Percentiles rank a stretch among this genome's conserved stretches.
These are phyloP conservation scores for Myxozyma melibiosi DNA, from an alignment of 805 yeast species.

Conservation along the genomic window DNA sequence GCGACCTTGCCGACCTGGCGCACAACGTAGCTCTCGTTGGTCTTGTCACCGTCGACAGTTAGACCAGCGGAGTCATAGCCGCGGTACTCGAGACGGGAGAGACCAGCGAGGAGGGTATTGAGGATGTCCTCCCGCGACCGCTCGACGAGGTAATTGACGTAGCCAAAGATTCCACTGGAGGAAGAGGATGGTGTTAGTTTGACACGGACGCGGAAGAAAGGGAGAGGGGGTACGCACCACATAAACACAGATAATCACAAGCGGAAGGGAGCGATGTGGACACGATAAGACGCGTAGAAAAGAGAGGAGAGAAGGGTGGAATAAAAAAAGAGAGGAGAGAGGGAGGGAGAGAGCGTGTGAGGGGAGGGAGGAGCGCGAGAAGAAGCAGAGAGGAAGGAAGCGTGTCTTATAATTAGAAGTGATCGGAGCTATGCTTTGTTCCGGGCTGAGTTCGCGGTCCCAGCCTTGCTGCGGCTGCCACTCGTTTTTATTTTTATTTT, in stretches of 20 bases:
- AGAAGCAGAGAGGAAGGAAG: no score
- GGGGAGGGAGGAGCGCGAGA: no score
- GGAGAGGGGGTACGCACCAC: slow-evolving; percentile 7
- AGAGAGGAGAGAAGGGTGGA: no score
- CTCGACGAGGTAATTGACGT: slow-evolving; percentile 92
- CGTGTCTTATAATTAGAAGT: no score
- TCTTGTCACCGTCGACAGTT: slow-evolving; percentile 87
- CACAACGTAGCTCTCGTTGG: slow-evolving; percentile 69
- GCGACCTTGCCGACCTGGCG: slow-evolving; percentile 91
- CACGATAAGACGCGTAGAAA: no score
- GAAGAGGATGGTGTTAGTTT: neutral
- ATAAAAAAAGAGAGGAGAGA: no score
- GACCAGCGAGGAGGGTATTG: slow-evolving; percentile 83
- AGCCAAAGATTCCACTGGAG: slow-evolving; percentile 92
- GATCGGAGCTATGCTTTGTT: no score
- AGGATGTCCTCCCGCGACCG: slow-evolving; percentile 90
- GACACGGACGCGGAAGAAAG: neutral
- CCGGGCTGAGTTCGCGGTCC: no score
- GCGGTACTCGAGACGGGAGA: slow-evolving; percentile 81
- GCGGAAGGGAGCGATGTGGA: no score
- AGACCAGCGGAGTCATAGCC: slow-evolving; percentile 98
- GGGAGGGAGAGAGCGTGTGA: no score
- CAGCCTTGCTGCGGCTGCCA: no score
- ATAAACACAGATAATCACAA: neutral
- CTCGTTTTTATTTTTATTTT: no score